Base-by-base conservation (phyloP, 148 eudicot species). In the Camellia japonica region DNA sequence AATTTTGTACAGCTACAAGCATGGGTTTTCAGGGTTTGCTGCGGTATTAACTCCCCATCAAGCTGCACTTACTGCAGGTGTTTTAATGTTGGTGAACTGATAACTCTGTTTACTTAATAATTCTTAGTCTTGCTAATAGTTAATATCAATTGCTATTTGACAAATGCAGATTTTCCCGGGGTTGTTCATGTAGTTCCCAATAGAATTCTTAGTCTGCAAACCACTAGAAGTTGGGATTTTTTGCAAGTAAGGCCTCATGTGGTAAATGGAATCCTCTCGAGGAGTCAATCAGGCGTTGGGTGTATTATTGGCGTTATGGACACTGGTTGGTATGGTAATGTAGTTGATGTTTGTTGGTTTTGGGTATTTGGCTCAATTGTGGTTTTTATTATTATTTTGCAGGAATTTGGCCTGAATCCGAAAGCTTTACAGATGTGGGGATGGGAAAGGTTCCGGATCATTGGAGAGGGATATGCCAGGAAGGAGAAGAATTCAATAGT, bases 161-260 rank as follows among this genome's bases (percentile, higher is more conserved):
- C n/a, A 8, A 30, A 65, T 83, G 71, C 91, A 89, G 90, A 82
- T 82, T 66, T 80, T 54, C 91, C 87, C 1, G 88, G 84, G 56
- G 85, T 89, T 62, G 80, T 83, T 82, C 84, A 69, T 23, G 90
- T 89, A 13, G 56, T 89, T 77, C 88, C 84, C 69, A 76, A 89
- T 64, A 75, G 71, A 52, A 80, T 89, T 69, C 80, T 83, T 30
- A 63, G 47, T 16, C 75, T 83, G 56, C 91, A 87, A 42, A 89
- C 91, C 16, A 87, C 91, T n/a, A 83, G 91, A 80, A 89, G 91
- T 69, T 89, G 91, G 88, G 88, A 85, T 82, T 89, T 87, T 79
- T 84, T 89, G 73, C 69, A 83, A 61, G 83, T 89, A 55, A 85
- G 82, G 42, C 81, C 86, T 66, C 73, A 76, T 15, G 15, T 74